Evolutionary conservation across 805 yeast genomes (phyloP).

Genomic region (Trichomonascus vanleenenianus): DNA sequence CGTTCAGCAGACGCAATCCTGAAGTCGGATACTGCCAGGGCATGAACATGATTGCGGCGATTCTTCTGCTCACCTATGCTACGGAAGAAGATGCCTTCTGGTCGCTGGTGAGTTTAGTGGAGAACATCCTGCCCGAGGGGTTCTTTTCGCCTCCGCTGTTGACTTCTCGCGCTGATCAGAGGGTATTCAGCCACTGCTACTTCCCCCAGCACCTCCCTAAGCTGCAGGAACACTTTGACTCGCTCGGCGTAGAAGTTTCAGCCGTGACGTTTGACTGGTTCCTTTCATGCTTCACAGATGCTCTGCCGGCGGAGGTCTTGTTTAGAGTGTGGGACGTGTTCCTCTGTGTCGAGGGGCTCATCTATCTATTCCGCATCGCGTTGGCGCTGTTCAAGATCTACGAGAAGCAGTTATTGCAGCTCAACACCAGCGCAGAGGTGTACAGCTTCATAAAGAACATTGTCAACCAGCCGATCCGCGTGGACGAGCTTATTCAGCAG

Average conservation of each 20-base stretch:
- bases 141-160: slow-evolving; percentile 33
- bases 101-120: slow-evolving; percentile 42
- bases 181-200: slow-evolving; percentile 27
- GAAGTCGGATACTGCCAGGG: slow-evolving; percentile 53
- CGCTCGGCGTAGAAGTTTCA: slow-evolving; percentile 37
- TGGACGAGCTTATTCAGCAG: slow-evolving; percentile 23
- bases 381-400: slow-evolving; percentile 25
- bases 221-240: slow-evolving; percentile 31
- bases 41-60: slow-evolving; percentile 52
- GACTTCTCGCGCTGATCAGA: slow-evolving; percentile 36
- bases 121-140: slow-evolving; percentile 40
- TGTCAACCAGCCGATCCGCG: slow-evolving; percentile 20
- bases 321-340: slow-evolving; percentile 45
- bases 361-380: slow-evolving; percentile 29
- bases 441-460: slow-evolving; percentile 28
- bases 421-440: slow-evolving; percentile 24
- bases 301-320: slow-evolving; percentile 44
- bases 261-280: slow-evolving; percentile 52
- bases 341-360: slow-evolving; percentile 36
- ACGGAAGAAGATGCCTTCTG: slow-evolving; percentile 48
- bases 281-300: slow-evolving; percentile 44
- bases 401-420: slow-evolving; percentile 18
- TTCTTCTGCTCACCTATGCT: slow-evolving; percentile 36
- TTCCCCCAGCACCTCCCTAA: slow-evolving; percentile 35
- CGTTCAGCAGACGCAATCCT: slow-evolving; percentile 41